Conservation (phyloP, 2,329 filamentous ascomycete genomes). For the Aspergillus udagawae region DNA sequence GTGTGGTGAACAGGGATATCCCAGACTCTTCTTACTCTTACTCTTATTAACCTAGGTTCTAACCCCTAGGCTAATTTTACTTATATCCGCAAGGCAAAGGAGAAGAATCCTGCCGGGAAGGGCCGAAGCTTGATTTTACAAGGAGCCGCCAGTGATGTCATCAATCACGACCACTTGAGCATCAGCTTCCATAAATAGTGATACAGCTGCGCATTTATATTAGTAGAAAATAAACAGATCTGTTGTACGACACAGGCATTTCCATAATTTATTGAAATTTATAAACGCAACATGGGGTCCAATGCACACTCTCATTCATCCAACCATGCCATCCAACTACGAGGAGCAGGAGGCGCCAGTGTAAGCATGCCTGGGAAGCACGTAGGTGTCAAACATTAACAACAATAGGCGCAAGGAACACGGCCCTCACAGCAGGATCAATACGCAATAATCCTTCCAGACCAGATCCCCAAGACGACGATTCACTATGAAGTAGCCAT, state of each 20-base stretch:
- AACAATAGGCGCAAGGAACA: constrained; percentile 2
- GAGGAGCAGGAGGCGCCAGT: background rate
- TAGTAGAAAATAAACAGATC: no score
- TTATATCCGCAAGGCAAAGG: no score
- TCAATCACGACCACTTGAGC: no score
- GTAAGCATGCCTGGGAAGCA: background rate
- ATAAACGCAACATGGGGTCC: background rate
- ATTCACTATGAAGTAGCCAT: background rate
- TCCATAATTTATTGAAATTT: background rate
- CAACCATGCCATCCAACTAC: background rate
- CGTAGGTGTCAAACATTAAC: background rate
- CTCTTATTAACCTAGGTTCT: no score
- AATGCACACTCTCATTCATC: background rate
- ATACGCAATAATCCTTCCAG: constrained; percentile 1
- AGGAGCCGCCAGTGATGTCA: no score
- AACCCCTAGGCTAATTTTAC: no score
- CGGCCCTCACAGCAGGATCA: constrained; percentile 8
- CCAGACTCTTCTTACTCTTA: no score
- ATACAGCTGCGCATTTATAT: no score
- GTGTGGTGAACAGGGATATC: no score
- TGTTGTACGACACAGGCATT: background rate
- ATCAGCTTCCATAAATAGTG: no score
- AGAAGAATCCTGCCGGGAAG: no score
- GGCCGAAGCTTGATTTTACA: no score
- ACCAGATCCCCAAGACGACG: background rate